Evolutionary conservation across 2,329 filamentous ascomycete genomes (phyloP).

Genomic region (Paracoccidioides lutzii): DNA sequence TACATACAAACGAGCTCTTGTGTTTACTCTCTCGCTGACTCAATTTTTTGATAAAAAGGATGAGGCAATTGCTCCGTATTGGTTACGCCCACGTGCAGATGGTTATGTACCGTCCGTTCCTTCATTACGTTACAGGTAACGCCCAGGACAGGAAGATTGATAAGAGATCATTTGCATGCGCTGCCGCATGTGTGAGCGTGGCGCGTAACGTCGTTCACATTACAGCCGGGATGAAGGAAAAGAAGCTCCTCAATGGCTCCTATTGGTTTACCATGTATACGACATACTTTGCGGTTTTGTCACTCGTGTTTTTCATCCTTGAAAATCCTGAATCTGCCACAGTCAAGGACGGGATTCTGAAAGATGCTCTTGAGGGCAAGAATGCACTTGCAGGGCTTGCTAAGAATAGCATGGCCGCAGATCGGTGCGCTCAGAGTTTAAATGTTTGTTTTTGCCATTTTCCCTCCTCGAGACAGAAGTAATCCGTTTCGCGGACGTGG

Average conservation of each 20-base stretch:
- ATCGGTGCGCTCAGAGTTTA: constrained; percentile 67
- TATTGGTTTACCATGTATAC: constrained; percentile 60
- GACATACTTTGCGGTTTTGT: constrained; percentile 53
- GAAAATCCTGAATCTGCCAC: constrained; percentile 50
- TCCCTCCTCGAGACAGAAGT: not conserved
- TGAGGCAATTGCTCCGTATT: constrained; percentile 49
- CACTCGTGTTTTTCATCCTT: constrained; percentile 50
- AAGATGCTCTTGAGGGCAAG: constrained; percentile 72
- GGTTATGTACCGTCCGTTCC: constrained; percentile 51
- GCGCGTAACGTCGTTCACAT: constrained; percentile 56
- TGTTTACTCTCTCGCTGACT: constrained; percentile 3
- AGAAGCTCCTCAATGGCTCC: constrained; percentile 47
- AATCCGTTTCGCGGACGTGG: not conserved
- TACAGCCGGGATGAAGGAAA: constrained; percentile 50
- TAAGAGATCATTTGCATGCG: constrained; percentile 52
- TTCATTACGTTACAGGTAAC: constrained; percentile 48
- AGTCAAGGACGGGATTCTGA: constrained; percentile 58
- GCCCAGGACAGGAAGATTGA: constrained; percentile 41
- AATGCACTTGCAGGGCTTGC: constrained; percentile 69
- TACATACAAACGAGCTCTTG: not conserved
- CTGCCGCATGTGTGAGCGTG: constrained; percentile 52
- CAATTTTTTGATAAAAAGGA: constrained; percentile 24
- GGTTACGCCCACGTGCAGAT: constrained; percentile 53
- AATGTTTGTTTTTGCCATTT: constrained; percentile 42
- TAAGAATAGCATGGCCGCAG: constrained; percentile 74